Conservation (phyloP, 1,139 yeast genomes). For the Protomyces inundatus region DNA sequence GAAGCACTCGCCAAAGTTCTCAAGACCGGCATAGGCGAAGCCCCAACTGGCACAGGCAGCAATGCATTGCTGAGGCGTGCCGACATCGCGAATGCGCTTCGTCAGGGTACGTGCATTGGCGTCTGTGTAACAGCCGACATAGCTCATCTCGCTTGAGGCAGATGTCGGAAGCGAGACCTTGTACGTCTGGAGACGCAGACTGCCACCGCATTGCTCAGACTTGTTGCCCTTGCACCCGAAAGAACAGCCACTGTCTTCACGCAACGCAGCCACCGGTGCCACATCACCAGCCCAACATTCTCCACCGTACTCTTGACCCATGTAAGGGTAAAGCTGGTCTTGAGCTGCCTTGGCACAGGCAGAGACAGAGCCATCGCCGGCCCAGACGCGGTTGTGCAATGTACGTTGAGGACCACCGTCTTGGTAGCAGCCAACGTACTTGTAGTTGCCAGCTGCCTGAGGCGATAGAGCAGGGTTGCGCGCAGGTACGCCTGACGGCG, state of each 20-base stretch:
- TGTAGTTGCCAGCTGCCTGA: neutral
- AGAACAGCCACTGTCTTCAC: neutral
- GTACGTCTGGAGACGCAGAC: neutral
- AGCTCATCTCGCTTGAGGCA: conserved; percentile 2
- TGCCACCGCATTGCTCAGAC: conserved; percentile 16
- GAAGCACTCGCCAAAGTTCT: conserved; percentile 9
- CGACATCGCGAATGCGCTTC: neutral
- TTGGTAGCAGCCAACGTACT: conserved; percentile 11
- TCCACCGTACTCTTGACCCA: conserved; percentile 19
- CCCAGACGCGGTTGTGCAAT: neutral
- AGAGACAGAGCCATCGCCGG: neutral
- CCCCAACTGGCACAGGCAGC: conserved; percentile 2
- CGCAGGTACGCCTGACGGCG: neutral
- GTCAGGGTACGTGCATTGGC: conserved; percentile 8
- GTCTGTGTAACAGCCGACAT: conserved; percentile 13
- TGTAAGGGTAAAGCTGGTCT: conserved; percentile 3
- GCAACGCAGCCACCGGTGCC: neutral
- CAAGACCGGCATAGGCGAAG: conserved; percentile 7
- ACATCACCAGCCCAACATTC: conserved; percentile 23
- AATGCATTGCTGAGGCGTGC: conserved; percentile 11
- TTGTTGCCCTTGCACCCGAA: conserved; percentile 20
- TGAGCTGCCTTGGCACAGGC: conserved; percentile 2
- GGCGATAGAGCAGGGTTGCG: neutral
- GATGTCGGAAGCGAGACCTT: neutral
- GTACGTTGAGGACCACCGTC: neutral